These are phyloP conservation scores for Solanum gandarillasii DNA, from an alignment of 257 asterid genomes.

Conservation along the genomic window DNA sequence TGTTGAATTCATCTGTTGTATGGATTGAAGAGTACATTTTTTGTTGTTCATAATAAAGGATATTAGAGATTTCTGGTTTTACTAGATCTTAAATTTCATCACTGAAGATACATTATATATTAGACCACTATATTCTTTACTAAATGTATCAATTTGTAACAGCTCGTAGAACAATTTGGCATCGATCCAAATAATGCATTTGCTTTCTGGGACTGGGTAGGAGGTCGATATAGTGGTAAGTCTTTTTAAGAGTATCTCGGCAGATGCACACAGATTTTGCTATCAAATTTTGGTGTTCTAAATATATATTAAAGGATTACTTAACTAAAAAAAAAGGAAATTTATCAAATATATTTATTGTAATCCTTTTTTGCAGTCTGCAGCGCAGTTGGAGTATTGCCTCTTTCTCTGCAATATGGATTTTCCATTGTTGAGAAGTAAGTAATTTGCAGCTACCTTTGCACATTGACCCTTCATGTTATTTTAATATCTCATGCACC, in stretches of 20 bases:
- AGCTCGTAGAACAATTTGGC: constrained; percentile 98
- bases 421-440: constrained; percentile 82
- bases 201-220: constrained; percentile 99
- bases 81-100: not conserved
- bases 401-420: constrained; percentile 97
- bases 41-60: not conserved
- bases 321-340: not conserved
- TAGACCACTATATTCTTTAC: not conserved
- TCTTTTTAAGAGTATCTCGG: constrained; percentile 4
- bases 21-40: not conserved
- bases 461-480: not conserved
- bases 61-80: not conserved
- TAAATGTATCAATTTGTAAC: constrained; percentile 4
- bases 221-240: constrained; percentile 98
- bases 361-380: constrained; percentile 63
- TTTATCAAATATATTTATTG: constrained; percentile 4
- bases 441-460: constrained; percentile 16
- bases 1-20: not conserved
- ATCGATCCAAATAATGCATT: constrained; percentile 98
- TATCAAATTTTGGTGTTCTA: not conserved
- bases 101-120: not conserved
- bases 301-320: not conserved
- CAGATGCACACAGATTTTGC: not conserved
- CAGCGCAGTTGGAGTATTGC: constrained; percentile 98
- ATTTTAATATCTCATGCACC: not conserved